Evolutionary conservation across 139 green algal genomes (phyloP), one percentile per base, ranked within the genome.

Genomic region (Chlorella sp.): DNA sequence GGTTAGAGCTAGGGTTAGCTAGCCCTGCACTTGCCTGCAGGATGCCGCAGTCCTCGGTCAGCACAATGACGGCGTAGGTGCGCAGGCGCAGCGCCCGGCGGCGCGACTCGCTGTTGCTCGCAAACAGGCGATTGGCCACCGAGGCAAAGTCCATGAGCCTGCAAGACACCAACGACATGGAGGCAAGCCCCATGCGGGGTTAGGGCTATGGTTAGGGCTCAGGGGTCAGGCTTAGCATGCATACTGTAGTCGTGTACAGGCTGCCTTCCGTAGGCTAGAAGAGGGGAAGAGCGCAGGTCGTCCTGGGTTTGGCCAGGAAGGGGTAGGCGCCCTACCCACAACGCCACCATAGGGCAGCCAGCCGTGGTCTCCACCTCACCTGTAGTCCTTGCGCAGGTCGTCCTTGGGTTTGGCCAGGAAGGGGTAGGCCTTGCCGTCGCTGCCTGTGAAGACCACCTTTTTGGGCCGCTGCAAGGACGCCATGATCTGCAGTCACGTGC

Each of bases 361-460:
- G 4, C n/a, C 24, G 35, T 36, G n/a, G 3, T 36, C n/a, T 36
- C 59, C 17, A 31, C 23, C 62, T 2, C 35, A 76, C 76, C 76
- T 86, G 74, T 89, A 88, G 82, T 99, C 95, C 83, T 98, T 98
- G 62, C 95, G 87, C 71, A 99, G 88, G 84, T 99, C 95, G 74
- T 99, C 95, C 77, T 98, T 97, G 26, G 95, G 95, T 83, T 99
- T 99, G 72, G 90, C 95, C 55, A 99, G 82, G 85, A 98, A 98
- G 42, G 79, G 74, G 81, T 98, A 97, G 20, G 86, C 64, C 10
- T 51, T 20, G 22, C 93, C 93, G 78, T 99, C 93, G 32, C 74
- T 89, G 70, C 74, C 82, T 5, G 78, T 31, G n/a, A 88, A 75
- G 2, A 71, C 87, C 26, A 97, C 80, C 85, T 96, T 96, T 76